These are phyloP conservation scores for Exophiala phaeomuriformis DNA, from an alignment of 2,329 filamentous ascomycete species.

Conservation along the genomic window DNA sequence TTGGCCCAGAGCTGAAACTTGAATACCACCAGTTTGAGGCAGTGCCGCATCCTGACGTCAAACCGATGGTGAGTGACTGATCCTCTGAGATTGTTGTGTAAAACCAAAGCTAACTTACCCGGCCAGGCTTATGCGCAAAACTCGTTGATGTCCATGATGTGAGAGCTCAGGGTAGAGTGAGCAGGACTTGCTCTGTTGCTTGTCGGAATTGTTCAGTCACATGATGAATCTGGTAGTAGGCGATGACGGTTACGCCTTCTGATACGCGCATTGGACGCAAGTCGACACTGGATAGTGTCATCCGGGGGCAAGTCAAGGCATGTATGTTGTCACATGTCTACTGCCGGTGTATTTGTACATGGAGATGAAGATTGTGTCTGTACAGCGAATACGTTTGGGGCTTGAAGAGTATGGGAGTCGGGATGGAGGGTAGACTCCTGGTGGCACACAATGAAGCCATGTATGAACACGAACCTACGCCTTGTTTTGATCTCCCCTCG, in stretches of 20 bases:
- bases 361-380: not conserved
- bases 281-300: not conserved
- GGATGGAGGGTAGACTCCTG: too few species aligned
- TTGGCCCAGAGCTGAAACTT: slow-evolving; percentile 84
- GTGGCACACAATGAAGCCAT: too few species aligned
- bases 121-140: slow-evolving; percentile 42
- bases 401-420: not conserved
- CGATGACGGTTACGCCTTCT: not conserved
- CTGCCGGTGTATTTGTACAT: not conserved
- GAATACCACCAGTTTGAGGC: slow-evolving; percentile 91
- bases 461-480: too few species aligned
- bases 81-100: not conserved
- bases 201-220: not conserved
- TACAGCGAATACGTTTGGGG: too few species aligned
- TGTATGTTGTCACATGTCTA: not conserved
- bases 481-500: too few species aligned
- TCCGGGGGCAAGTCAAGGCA: not conserved
- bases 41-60: slow-evolving; percentile 90
- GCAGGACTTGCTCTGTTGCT: not conserved
- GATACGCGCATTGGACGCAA: not conserved
- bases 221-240: too few species aligned
- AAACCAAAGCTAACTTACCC: slow-evolving; percentile 1
- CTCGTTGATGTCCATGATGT: slow-evolving; percentile 29
- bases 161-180: not conserved
- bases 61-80: slow-evolving; percentile 61